Percentiles rank a stretch among this genome's conserved stretches.
Evolutionary conservation across 73 alveolate species (phyloP).

Genomic region (Paramecium caudatum): DNA sequence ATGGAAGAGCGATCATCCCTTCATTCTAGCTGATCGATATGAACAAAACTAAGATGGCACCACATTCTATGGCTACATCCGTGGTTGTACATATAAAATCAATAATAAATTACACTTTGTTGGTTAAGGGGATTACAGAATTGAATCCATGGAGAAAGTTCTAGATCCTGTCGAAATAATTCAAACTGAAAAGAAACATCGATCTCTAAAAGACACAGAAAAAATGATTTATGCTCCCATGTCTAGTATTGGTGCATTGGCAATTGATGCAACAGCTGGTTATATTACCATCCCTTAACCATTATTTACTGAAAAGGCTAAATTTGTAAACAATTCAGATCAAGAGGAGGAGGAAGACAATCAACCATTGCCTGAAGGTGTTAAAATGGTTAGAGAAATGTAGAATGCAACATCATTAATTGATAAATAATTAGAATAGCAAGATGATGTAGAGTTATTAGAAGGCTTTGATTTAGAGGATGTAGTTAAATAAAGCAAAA

Average conservation of each 20-base stretch:
- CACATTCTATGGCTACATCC: slow-evolving; percentile 93
- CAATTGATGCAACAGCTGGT: slow-evolving; percentile 96
- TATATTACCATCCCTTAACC: slow-evolving; percentile 97
- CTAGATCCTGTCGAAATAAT: slow-evolving; percentile 75
- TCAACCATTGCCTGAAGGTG: slow-evolving; percentile 81
- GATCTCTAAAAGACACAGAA: slow-evolving; percentile 96
- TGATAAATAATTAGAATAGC: slow-evolving; percentile 83
- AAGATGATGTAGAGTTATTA: slow-evolving; percentile 86
- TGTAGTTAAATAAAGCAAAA: slow-evolving; percentile 75
- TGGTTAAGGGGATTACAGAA: slow-evolving; percentile 75
- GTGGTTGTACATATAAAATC: slow-evolving; percentile 93
- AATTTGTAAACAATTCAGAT: slow-evolving; percentile 70
- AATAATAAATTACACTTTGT: slow-evolving; percentile 78
- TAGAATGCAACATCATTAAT: slow-evolving; percentile 82
- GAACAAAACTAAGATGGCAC: slow-evolving; percentile 80
- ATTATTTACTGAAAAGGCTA: slow-evolving; percentile 93
- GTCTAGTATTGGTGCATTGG: slow-evolving; percentile 93
- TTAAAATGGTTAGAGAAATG: slow-evolving; percentile 80
- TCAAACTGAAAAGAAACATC: slow-evolving; percentile 88
- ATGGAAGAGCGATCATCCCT: slow-evolving; percentile 89
- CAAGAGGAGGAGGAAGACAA: slow-evolving; percentile 79
- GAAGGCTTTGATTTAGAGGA: slow-evolving; percentile 87
- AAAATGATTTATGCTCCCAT: slow-evolving; percentile 97
- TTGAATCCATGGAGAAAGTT: slow-evolving; percentile 61
- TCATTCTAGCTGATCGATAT: slow-evolving; percentile 89